These are phyloP conservation scores for Solanum infundibuliforme DNA, from an alignment of 257 asterid species.

Conservation along the genomic window DNA sequence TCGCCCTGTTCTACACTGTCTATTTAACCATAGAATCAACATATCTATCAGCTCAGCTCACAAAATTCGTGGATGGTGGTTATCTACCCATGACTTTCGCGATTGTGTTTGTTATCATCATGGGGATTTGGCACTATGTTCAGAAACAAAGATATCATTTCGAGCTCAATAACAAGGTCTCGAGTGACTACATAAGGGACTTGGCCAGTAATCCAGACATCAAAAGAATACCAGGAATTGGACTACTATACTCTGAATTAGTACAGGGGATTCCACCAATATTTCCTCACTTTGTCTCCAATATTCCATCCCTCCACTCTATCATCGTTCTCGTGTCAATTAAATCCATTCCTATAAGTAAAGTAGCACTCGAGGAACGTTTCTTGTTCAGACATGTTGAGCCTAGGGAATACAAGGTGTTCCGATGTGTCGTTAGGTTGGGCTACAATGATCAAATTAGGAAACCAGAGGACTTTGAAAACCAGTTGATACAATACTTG, in stretches of 20 bases:
- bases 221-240: conserved; percentile 50
- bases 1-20: conserved; percentile 22
- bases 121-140: conserved; percentile 63
- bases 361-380: conserved; percentile 39
- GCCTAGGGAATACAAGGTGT: conserved; percentile 29
- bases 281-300: conserved; percentile 45
- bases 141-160: conserved; percentile 38
- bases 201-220: conserved; percentile 16
- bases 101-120: conserved; percentile 26
- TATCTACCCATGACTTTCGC: conserved; percentile 53
- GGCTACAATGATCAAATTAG: conserved; percentile 54
- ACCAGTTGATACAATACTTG: conserved; percentile 30
- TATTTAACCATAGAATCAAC: conserved; percentile 26
- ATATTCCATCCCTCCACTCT: conserved; percentile 45
- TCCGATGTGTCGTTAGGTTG: conserved; percentile 52
- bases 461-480: conserved; percentile 39
- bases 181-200: conserved; percentile 26
- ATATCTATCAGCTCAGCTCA: conserved; percentile 41
- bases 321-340: conserved; percentile 55
- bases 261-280: conserved; percentile 76
- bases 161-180: conserved; percentile 56
- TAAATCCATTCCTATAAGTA: conserved; percentile 54
- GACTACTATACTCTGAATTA: conserved; percentile 50
- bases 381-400: conserved; percentile 50
- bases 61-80: conserved; percentile 62